phyloP scores from a whole-genome alignment of 257 asterid species.

The Sherardia arvensis region DNA sequence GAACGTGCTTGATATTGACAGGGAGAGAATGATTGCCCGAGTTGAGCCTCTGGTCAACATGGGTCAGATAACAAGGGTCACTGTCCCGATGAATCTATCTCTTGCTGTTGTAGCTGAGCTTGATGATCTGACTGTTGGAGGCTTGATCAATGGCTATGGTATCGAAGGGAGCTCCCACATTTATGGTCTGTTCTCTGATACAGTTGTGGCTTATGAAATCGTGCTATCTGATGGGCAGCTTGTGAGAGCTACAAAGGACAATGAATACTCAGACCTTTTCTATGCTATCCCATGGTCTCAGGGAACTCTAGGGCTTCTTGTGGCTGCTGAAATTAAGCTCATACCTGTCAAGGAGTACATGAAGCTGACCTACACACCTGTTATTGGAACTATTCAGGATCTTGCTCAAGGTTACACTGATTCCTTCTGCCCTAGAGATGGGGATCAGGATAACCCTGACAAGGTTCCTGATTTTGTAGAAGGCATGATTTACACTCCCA shows the following conservation, averaged over 20 bases:
- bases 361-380: constrained; percentile 81
- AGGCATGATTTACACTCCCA: constrained; percentile 66
- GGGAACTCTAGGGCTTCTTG: constrained; percentile 88
- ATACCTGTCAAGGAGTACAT: constrained; percentile 82
- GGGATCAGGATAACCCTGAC: constrained; percentile 75
- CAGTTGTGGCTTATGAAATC: constrained; percentile 87
- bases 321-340: constrained; percentile 93
- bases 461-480: constrained; percentile 91
- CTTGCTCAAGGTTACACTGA: constrained; percentile 74
- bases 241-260: constrained; percentile 91
- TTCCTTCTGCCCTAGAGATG: constrained; percentile 78
- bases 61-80: constrained; percentile 84
- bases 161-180: constrained; percentile 95
- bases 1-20: constrained; percentile 60
- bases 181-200: constrained; percentile 83
- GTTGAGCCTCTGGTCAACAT: constrained; percentile 94
- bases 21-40: constrained; percentile 69
- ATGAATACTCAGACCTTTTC: constrained; percentile 76
- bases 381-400: constrained; percentile 60
- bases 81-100: constrained; percentile 80
- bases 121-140: constrained; percentile 97
- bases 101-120: constrained; percentile 97
- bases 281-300: constrained; percentile 99
- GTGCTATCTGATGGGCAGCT: constrained; percentile 72
- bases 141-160: constrained; percentile 88